Percentiles rank a stretch among this genome's conserved stretches.
phyloP scores from a whole-genome alignment of 805 yeast species.

The Barnettozyma salicaria region DNA sequence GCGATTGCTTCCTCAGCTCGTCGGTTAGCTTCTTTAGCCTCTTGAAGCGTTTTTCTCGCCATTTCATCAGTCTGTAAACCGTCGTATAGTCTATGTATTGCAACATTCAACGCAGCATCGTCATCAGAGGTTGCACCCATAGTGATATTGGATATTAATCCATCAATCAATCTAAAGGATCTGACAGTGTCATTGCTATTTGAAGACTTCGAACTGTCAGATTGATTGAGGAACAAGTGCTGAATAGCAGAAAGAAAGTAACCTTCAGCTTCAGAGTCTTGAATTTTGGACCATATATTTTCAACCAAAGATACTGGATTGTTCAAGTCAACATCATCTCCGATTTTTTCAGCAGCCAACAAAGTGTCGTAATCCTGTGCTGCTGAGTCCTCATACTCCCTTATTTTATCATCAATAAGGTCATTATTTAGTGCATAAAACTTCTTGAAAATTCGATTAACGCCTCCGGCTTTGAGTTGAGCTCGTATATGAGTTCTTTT shows the following conservation, averaged over 20 bases:
- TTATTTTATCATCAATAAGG: conserved; percentile 58
- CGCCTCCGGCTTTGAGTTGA: conserved; percentile 51
- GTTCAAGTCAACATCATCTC: conserved; percentile 38
- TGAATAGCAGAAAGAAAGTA: conserved; percentile 47
- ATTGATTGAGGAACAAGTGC: conserved; percentile 41
- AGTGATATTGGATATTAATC: conserved; percentile 56
- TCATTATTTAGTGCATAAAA: conserved; percentile 51
- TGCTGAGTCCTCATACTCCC: conserved; percentile 50
- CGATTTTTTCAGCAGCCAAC: conserved; percentile 29
- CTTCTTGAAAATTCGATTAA: conserved; percentile 44
- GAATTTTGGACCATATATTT: conserved; percentile 56
- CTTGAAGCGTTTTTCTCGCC: conserved; percentile 65
- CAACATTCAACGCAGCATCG: conserved; percentile 66
- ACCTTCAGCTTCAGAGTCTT: conserved; percentile 44
- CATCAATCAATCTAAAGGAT: conserved; percentile 58
- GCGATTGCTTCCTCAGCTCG: conserved; percentile 50
- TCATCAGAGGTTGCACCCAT: conserved; percentile 41
- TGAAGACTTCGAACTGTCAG: conserved; percentile 35
- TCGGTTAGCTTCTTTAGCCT: conserved; percentile 45
- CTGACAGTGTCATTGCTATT: conserved; percentile 42
- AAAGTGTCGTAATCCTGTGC: conserved; percentile 50
- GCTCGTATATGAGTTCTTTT: conserved; percentile 53
- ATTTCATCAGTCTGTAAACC: conserved; percentile 80
- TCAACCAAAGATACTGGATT: conserved; percentile 62
- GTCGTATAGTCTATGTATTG: conserved; percentile 66